Evolutionary conservation across 768 basidiomycete genomes (phyloP).

Genomic region (Agaricus subrufescens): DNA sequence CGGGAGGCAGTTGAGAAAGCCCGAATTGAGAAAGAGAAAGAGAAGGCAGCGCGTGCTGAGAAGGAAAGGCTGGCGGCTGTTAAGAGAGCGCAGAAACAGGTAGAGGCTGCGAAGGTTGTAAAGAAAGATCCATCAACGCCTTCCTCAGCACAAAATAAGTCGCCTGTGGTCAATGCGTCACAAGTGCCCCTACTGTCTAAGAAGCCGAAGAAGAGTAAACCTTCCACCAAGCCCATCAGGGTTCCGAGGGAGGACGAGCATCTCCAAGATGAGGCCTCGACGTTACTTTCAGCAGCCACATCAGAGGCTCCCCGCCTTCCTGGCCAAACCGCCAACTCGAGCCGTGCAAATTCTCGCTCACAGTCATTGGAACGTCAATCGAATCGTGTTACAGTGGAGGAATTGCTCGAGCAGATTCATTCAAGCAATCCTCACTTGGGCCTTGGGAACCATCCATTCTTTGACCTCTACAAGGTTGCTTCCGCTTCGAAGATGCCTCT

Average conservation of each 20-base stretch:
- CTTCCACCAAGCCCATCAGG: constrained; percentile 51
- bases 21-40: constrained; percentile 7
- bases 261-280: constrained; percentile 35
- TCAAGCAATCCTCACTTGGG: constrained; percentile 58
- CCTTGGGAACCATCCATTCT: constrained; percentile 67
- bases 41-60: background rate
- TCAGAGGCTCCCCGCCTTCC: constrained; percentile 43
- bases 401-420: constrained; percentile 67
- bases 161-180: constrained; percentile 68
- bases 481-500: constrained; percentile 77
- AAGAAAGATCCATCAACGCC: constrained; percentile 9
- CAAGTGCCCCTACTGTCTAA: constrained; percentile 78
- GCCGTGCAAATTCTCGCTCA: constrained; percentile 53
- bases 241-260: constrained; percentile 54
- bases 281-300: constrained; percentile 37
- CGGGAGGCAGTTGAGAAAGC: constrained; percentile 20
- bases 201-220: constrained; percentile 81
- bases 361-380: constrained; percentile 52
- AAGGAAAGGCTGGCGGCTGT: constrained; percentile 10
- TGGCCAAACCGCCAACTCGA: constrained; percentile 34
- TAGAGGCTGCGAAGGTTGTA: constrained; percentile 8
- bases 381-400: constrained; percentile 49
- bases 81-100: constrained; percentile 17
- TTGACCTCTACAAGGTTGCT: constrained; percentile 65
- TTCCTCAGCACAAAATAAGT: constrained; percentile 46